These are phyloP conservation scores for Globisporangium paroecandrum DNA, from an alignment of 352 stramenopile genomes.

Conservation along the genomic window DNA sequence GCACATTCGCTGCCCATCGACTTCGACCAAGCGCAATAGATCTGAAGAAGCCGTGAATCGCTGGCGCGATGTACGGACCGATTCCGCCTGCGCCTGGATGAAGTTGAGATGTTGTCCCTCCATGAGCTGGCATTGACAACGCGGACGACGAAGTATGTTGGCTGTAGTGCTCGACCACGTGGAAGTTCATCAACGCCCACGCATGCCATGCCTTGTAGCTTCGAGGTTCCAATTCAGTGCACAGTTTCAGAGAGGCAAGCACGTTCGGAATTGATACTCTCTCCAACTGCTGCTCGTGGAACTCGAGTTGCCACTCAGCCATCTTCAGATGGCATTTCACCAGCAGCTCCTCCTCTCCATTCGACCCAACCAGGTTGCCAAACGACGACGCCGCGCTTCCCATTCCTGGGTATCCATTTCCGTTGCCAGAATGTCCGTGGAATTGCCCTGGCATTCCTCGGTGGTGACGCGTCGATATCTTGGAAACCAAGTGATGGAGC, in stretches of 20 bases:
- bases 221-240: conserved; percentile 63
- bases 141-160: conserved; percentile 34
- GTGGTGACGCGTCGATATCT: conserved; percentile 54
- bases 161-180: conserved; percentile 90
- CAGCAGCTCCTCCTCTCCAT: conserved; percentile 62
- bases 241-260: conserved; percentile 58
- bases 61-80: conserved; percentile 59
- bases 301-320: conserved; percentile 81
- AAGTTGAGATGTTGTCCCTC: conserved; percentile 4
- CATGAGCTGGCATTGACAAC: conserved; percentile 18
- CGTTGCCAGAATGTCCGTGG: conserved; percentile 10
- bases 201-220: conserved; percentile 94
- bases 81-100: conserved; percentile 22
- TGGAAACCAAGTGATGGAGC: conserved; percentile 79
- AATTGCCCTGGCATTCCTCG: conserved; percentile 25
- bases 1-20: conserved; percentile 94
- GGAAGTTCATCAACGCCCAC: conserved; percentile 97
- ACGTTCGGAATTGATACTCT: conserved; percentile 70
- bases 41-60: conserved; percentile 92
- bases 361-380: conserved; percentile 8
- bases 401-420: conserved; percentile 2
- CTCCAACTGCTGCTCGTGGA: conserved; percentile 80
- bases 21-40: conserved; percentile 95
- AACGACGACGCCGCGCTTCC: conserved; percentile 18
- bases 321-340: conserved; percentile 85